Evolutionary conservation across 2,329 filamentous ascomycete genomes (phyloP), one percentile per base, ranked within the genome.

Genomic region (Periconia sp.): DNA sequence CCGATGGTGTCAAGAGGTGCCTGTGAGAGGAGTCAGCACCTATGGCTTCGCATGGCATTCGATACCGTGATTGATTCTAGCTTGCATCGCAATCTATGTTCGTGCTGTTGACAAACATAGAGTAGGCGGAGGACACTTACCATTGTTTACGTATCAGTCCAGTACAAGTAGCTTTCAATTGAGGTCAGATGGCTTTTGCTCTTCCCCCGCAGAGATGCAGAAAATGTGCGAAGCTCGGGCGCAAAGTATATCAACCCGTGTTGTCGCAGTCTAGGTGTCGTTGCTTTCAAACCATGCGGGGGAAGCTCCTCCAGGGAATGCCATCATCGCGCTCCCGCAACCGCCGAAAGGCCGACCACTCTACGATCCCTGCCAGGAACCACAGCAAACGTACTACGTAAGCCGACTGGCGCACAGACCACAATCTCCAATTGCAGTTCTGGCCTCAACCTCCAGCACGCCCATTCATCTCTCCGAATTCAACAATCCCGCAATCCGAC

Each of bases 1-100:
- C 92, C 90, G 64, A 89, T 84, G 63, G 74, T 79, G 57, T 79
- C 73, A 52, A 79, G 71, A 50, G 66, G 54, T 25, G 55, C 50
- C 65, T 69, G 51, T 32, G 15, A 17, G n/a, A 17, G 40, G 36
- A 34, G 17, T 39, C 23, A 35, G 39, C 18, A 12, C 13, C n/a
- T 32, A 4, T n/a, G 13, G 15, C 11, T 12, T 17, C 12, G 23
- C 4, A 19, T 35, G 17, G 10, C 4, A 15, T 30, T 46, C 23
- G 29, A 29, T 36, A 24, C n/a, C n/a, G n/a, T n/a, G n/a, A n/a
- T n/a, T n/a, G n/a, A n/a, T n/a, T n/a, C n/a, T n/a, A n/a, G n/a
- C n/a, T n/a, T n/a, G n/a, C n/a, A n/a, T n/a, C n/a, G n/a, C n/a
- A n/a, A n/a, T n/a, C n/a, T n/a, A n/a, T n/a, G n/a, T n/a, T n/a